Conservation (phyloP, 2,329 filamentous ascomycete genomes). For the Fusarium sp. region DNA sequence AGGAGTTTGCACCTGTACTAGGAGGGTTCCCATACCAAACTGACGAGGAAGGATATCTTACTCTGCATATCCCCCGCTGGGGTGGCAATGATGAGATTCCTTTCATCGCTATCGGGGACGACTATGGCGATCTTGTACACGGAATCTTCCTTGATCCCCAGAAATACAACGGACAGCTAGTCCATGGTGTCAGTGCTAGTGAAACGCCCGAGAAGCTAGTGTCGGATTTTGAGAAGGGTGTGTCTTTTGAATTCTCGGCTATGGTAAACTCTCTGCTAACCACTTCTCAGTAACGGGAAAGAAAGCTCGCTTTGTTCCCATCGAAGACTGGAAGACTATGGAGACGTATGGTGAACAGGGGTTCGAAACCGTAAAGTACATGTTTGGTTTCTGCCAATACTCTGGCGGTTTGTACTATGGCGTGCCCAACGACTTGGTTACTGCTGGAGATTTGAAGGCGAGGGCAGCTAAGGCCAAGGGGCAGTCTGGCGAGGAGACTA, state of each 20-base stretch:
- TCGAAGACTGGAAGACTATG: conserved; percentile 51
- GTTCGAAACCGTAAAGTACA: conserved; percentile 54
- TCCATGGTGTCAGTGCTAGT: conserved; percentile 56
- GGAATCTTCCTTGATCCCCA: conserved; percentile 57
- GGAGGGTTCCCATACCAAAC: conserved; percentile 57
- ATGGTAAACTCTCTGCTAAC: conserved; percentile 5
- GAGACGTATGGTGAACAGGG: conserved; percentile 50
- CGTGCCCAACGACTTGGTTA: conserved; percentile 44
- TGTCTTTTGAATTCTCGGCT: neutral
- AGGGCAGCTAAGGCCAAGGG: conserved; percentile 47
- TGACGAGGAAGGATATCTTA: conserved; percentile 54
- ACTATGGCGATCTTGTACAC: conserved; percentile 61
- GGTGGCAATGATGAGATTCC: conserved; percentile 55
- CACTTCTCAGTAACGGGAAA: conserved; percentile 48
- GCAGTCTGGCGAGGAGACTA: conserved; percentile 28
- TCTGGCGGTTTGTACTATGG: conserved; percentile 52
- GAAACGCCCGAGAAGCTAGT: conserved; percentile 49
- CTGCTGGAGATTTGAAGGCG: conserved; percentile 49
- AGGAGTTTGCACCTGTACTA: conserved; percentile 52
- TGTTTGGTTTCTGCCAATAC: conserved; percentile 54
- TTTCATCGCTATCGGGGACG: conserved; percentile 55
- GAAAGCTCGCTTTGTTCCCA: conserved; percentile 49
- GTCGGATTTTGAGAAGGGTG: conserved; percentile 51
- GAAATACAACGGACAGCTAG: conserved; percentile 52
- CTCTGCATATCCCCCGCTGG: conserved; percentile 54